phyloP scores from a whole-genome alignment of 2,329 filamentous ascomycete genomes.

The Microcyclospora tardicrescens region DNA sequence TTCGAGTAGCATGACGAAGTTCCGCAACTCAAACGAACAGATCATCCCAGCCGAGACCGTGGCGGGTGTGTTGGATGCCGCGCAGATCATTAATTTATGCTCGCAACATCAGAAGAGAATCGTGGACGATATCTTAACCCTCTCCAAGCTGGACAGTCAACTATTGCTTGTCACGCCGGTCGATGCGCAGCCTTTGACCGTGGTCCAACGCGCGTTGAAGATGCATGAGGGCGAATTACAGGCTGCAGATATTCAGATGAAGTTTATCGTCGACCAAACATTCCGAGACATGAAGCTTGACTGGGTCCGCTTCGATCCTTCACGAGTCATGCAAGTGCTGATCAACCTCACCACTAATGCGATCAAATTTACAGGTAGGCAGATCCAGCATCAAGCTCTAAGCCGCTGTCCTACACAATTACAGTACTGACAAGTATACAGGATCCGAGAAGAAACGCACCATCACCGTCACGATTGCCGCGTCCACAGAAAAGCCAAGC shows the following conservation, averaged over 20 bases:
- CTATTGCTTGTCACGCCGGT: slow-evolving; percentile 60
- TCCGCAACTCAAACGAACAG: slow-evolving; percentile 30
- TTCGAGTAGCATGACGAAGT: slow-evolving; percentile 36
- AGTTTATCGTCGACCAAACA: slow-evolving; percentile 49
- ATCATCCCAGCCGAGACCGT: slow-evolving; percentile 32
- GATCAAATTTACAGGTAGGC: slow-evolving; percentile 56
- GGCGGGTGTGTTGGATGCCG: slow-evolving; percentile 53
- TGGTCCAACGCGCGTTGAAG: slow-evolving; percentile 55
- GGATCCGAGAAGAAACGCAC: slow-evolving; percentile 47
- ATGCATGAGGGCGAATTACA: slow-evolving; percentile 69
- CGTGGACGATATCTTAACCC: slow-evolving; percentile 60
- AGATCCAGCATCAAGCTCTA: too few relatives aligned
- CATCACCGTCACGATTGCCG: slow-evolving; percentile 54
- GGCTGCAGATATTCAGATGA: slow-evolving; percentile 54
- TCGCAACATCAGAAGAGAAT: slow-evolving; percentile 70
- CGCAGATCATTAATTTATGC: slow-evolving; percentile 65
- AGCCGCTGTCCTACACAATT: too few relatives aligned
- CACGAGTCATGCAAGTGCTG: slow-evolving; percentile 61
- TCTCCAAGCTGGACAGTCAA: slow-evolving; percentile 64
- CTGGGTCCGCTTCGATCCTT: slow-evolving; percentile 62
- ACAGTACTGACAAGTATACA: slow-evolving; percentile 71
- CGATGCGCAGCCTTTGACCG: slow-evolving; percentile 51
- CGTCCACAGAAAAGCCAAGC: slow-evolving; percentile 44
- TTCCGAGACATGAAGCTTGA: slow-evolving; percentile 46
- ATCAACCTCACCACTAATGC: slow-evolving; percentile 70